Conservation (phyloP, 2,329 filamentous ascomycete genomes). For the Stenocarpella maydis region DNA sequence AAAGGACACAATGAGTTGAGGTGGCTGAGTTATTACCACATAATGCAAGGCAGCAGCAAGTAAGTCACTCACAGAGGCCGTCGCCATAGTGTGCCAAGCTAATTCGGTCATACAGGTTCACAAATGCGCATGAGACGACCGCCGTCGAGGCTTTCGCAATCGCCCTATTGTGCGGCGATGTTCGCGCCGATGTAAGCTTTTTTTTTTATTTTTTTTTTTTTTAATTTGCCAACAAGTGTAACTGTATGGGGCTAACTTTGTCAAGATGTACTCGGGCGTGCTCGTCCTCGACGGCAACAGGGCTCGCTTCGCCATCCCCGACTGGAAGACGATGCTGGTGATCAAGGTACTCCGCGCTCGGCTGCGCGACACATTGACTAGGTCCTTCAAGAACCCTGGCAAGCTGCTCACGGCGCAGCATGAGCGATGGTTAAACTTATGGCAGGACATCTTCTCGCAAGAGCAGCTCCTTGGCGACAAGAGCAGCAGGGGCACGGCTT, state of each 20-base stretch:
- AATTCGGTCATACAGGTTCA: slow-evolving; percentile 60
- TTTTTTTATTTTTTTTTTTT: too few relatives aligned
- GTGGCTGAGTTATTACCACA: slow-evolving; percentile 95
- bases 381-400: slow-evolving; percentile 73
- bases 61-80: slow-evolving; percentile 27
- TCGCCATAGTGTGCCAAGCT: slow-evolving; percentile 34
- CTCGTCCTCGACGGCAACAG: slow-evolving; percentile 88
- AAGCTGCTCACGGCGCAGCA: slow-evolving; percentile 71
- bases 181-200: slow-evolving; percentile 77
- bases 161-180: slow-evolving; percentile 85
- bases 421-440: slow-evolving; percentile 77
- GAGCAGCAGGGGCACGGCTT: slow-evolving; percentile 33
- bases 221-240: not conserved
- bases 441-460: slow-evolving; percentile 73
- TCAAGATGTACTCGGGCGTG: slow-evolving; percentile 83
- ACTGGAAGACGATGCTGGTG: slow-evolving; percentile 93
- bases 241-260: not conserved
- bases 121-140: slow-evolving; percentile 91
- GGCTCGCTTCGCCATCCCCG: slow-evolving; percentile 80
- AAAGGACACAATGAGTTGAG: slow-evolving; percentile 72
- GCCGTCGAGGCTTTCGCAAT: slow-evolving; percentile 83
- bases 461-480: slow-evolving; percentile 47
- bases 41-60: slow-evolving; percentile 72
- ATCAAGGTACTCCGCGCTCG: slow-evolving; percentile 80
- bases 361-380: slow-evolving; percentile 77